These are phyloP conservation scores for Tolypocladium pustulatum DNA, from an alignment of 2,329 filamentous ascomycete genomes.

Conservation along the genomic window DNA sequence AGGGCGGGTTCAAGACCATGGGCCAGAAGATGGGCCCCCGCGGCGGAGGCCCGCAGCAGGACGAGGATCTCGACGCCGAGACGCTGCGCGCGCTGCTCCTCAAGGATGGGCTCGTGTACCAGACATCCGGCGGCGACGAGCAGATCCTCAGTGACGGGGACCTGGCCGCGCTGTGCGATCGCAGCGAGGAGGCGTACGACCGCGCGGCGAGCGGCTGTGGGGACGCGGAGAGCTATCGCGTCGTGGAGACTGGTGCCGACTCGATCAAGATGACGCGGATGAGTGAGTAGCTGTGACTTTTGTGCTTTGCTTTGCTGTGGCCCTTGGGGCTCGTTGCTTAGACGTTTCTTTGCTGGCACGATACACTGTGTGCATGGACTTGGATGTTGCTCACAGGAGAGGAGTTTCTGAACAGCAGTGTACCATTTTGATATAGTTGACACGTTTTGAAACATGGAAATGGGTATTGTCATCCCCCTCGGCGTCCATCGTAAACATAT, in stretches of 20 bases:
- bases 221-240: constrained; percentile 58
- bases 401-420: background rate
- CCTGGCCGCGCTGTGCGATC: constrained; percentile 67
- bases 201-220: constrained; percentile 71
- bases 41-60: constrained; percentile 29
- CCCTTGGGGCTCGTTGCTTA: background rate
- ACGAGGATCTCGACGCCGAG: constrained; percentile 43
- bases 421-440: background rate
- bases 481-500: background rate
- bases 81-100: constrained; percentile 51
- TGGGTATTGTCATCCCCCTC: background rate
- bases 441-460: background rate
- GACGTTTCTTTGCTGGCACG: background rate
- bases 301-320: background rate
- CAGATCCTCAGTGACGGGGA: constrained; percentile 67
- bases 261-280: constrained; percentile 33
- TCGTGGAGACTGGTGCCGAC: constrained; percentile 63
- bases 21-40: constrained; percentile 42
- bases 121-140: constrained; percentile 38
- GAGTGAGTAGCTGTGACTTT: background rate
- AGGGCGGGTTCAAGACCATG: constrained; percentile 71
- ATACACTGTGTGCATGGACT: background rate
- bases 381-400: background rate
- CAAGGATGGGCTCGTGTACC: constrained; percentile 60
- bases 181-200: constrained; percentile 53